Conservation (phyloP, 257 asterid species). For the Misopates orontium region DNA sequence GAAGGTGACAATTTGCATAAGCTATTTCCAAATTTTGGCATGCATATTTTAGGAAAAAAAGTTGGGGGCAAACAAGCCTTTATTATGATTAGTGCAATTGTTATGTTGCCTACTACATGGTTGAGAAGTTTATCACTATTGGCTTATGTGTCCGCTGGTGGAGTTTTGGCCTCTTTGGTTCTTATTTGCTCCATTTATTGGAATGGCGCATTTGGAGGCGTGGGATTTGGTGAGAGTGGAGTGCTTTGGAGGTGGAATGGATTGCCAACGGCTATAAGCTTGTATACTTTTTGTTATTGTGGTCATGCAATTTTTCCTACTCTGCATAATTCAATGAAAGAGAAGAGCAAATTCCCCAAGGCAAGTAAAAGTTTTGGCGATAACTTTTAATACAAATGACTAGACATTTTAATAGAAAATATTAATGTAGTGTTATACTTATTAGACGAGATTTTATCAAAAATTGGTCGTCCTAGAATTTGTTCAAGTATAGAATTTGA, state of each 20-base stretch:
- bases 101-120: constrained; percentile 30
- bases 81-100: constrained; percentile 27
- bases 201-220: constrained; percentile 35
- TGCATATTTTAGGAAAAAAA: neutral
- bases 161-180: constrained; percentile 36
- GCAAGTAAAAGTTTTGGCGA: neutral
- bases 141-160: constrained; percentile 39
- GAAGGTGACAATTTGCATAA: constrained; percentile 42
- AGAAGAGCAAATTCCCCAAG: constrained; percentile 36
- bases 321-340: constrained; percentile 40
- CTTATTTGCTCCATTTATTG: constrained; percentile 26
- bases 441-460: neutral
- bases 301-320: constrained; percentile 41
- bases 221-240: constrained; percentile 35
- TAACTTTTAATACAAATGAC: too few species aligned
- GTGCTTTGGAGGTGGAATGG: constrained; percentile 36
- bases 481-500: too few species aligned
- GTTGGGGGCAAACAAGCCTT: constrained; percentile 30
- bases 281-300: constrained; percentile 40
- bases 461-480: too few species aligned
- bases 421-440: neutral
- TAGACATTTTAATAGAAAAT: too few species aligned
- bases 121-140: constrained; percentile 30
- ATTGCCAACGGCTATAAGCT: constrained; percentile 32
- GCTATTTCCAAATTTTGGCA: neutral